Base-by-base conservation (phyloP, 805 yeast species). In the Maudiozyma turicensis region DNA sequence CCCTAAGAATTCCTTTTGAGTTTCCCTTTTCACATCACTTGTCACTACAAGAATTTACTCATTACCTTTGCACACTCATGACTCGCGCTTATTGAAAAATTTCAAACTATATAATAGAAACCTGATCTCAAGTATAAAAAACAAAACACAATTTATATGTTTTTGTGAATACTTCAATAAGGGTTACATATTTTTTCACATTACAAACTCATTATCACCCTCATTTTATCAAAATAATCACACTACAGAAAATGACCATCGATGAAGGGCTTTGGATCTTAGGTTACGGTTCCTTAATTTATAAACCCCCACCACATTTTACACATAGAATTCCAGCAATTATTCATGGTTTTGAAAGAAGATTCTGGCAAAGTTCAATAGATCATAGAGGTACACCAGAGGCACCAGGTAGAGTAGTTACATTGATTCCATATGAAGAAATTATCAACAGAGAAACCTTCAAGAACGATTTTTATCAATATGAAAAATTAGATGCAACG, bases 331-430 rank as follows among this genome's bases (percentile, higher is more conserved):
- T 85, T 8, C 81, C 88, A 0, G 96, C 96, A 0, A 77, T 81
- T 44, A 72, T 90, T 28, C 72, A 72, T 46, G 96, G 96, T 1
- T 88, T 72, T 56, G 78, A 82, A 1, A 73, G 98, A 20, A 69
- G 96, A 43, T 90, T 90, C 61, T 90, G 96, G 96, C 97, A 90
- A 65, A 77, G 86, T 35, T 83, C 93, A 9, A 79, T 82, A 28
- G 97, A 90, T 63, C 96, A 91, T 64, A 69, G 97, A 47, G 97
- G 97, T 0, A 84, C 95, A 0, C 88, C 87, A 0, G 86, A 78
- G 49, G 62, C 68, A n/a, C 95, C 95, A 1, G 98, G 98, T 0
- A 67, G 97, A 34, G 97, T 90, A 1, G 96, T 78, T 8, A 90
- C 97, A 0, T 69, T 90, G 43, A 72, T 90, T 1, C 77, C 89